Base-by-base conservation (phyloP, 345 rosid genomes). In the Geranium rotundifolium region DNA sequence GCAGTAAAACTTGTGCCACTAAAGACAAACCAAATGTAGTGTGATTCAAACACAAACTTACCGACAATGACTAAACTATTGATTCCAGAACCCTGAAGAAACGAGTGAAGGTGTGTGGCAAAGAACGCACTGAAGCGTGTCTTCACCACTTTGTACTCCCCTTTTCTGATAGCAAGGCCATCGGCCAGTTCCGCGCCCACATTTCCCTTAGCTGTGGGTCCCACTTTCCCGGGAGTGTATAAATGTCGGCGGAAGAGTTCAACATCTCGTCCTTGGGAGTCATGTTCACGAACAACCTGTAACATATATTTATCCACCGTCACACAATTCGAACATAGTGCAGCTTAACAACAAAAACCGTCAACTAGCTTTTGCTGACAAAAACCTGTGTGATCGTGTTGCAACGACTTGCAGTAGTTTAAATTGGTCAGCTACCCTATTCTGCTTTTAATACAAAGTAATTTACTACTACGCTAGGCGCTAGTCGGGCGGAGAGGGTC, bases 81-180 rank as follows among this genome's bases (percentile, higher is more conserved):
- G 41, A 87, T 67, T 29, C 80, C 84, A 57, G 75, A 75, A 20
- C 77, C 72, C 62, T 77, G 82, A 63, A 89, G 85, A 68, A 89
- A 76, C 1, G 83, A 84, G 68, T 89, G 86, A 46, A 92, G 93
- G 72, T 83, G 71, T 46, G 95, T 86, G 14, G 70, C 74, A n/a
- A 89, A 85, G 78, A 87, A 92, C 0, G 96, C 96, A n/a, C 96
- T 84, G 70, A 92, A 89, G 46, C 91, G 87, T 0, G 83, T 87
- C 82, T 89, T 92, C 70, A 85, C 89, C 65, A 89, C 29, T 79
- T 87, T 89, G 67, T 91, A 89, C 56, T 91, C 98, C 37, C 82
- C 87, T 74, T 80, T 87, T 73, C 70, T 75, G 67, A 87, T 89
- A 58, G 52, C 74, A 65, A 89, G 74, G 41, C 96, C 95, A 70